phyloP scores from a whole-genome alignment of 1,284 basidiomycete species.

The Ustilago tritici region DNA sequence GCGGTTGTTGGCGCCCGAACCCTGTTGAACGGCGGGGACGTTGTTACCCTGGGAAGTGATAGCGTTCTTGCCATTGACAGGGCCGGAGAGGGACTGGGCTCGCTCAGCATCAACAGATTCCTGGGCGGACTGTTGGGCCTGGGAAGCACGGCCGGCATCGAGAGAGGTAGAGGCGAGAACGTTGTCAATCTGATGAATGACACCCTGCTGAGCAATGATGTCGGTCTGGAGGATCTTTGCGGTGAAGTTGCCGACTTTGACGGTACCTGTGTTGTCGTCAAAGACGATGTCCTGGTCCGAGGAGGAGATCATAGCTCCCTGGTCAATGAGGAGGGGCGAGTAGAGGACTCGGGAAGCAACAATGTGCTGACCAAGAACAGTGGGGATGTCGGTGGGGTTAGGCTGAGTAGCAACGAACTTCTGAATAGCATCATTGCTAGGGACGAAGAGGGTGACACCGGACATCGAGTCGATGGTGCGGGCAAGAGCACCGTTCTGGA shows the following conservation, averaged over 20 bases:
- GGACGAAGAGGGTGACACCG: slow-evolving; percentile 58
- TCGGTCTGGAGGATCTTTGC: slow-evolving; percentile 57
- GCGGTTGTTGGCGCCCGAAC: slow-evolving; percentile 38
- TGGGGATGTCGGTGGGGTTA: slow-evolving; percentile 33
- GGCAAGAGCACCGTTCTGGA: slow-evolving; percentile 36
- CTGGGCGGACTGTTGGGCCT: slow-evolving; percentile 51
- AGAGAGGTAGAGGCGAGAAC: slow-evolving; percentile 49
- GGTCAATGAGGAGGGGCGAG: slow-evolving; percentile 52
- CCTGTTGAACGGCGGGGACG: slow-evolving; percentile 45
- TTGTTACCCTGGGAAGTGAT: slow-evolving; percentile 49
- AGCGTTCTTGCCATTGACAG: slow-evolving; percentile 46
- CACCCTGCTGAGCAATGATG: slow-evolving; percentile 54
- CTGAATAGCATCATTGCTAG: slow-evolving; percentile 45
- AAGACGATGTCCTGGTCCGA: slow-evolving; percentile 56
- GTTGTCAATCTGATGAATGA: slow-evolving; percentile 56
- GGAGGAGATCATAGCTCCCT: slow-evolving; percentile 51
- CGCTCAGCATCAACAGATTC: slow-evolving; percentile 17
- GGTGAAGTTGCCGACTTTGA: slow-evolving; percentile 51
- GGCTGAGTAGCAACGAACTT: slow-evolving; percentile 34
- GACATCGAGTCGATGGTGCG: slow-evolving; percentile 44
- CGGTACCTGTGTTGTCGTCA: slow-evolving; percentile 43
- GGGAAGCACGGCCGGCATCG: slow-evolving; percentile 45
- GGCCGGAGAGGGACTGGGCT: slow-evolving; percentile 39
- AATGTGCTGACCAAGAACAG: slow-evolving; percentile 53
- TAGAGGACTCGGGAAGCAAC: slow-evolving; percentile 53